Percentiles rank a stretch among this genome's conserved stretches.
Conservation (phyloP, 2,329 filamentous ascomycete genomes). For the Coleophoma cylindrospora region DNA sequence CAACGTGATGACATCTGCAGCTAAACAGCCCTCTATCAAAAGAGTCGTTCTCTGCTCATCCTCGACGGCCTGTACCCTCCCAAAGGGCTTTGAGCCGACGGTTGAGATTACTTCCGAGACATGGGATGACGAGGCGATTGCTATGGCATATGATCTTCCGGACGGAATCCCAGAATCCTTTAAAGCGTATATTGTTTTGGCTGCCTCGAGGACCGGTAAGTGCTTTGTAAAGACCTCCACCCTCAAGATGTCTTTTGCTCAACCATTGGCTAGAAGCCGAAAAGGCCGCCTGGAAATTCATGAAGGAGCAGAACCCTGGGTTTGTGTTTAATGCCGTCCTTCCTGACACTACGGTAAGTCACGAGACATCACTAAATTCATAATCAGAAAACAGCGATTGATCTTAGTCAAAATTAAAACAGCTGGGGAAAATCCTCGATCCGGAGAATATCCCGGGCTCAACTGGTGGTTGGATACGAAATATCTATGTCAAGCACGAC, state of each 20-base stretch:
- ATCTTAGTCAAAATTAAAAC: not conserved
- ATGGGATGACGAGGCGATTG: not conserved
- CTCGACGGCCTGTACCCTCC: not conserved
- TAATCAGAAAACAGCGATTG: no score
- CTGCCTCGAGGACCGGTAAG: not conserved
- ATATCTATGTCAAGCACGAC: not conserved
- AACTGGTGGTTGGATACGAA: not conserved
- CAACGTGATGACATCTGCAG: conserved; percentile 1
- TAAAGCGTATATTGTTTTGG: not conserved
- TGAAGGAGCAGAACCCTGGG: not conserved
- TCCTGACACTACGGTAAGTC: not conserved
- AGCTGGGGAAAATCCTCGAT: not conserved
- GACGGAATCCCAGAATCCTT: not conserved
- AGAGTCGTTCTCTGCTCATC: conserved; percentile 3
- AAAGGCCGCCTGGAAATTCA: not conserved
- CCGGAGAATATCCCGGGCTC: not conserved
- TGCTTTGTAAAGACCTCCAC: not conserved
- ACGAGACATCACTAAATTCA: not conserved
- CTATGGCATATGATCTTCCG: not conserved
- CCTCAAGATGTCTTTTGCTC: not conserved
- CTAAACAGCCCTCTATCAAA: not conserved
- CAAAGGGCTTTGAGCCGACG: not conserved
- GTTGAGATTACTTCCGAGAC: not conserved
- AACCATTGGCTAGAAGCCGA: not conserved
- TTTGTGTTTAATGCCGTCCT: not conserved